Conservation (phyloP, 495 filamentous ascomycete species). For the Cenococcum geophilum region DNA sequence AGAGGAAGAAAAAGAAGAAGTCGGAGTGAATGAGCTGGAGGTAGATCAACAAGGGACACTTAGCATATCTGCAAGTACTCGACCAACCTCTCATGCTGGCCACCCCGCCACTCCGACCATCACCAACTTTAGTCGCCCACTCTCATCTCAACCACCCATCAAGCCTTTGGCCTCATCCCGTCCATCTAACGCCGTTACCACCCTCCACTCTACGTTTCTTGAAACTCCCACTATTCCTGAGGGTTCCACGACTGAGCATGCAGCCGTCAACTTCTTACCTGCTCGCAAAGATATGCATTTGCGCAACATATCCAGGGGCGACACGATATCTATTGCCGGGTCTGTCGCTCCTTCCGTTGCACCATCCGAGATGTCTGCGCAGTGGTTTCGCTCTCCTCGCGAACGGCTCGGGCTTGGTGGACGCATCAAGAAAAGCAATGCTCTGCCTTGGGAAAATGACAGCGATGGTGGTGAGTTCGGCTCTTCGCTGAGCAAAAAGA, state of each 20-base stretch:
- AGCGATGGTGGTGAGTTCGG: conserved; percentile 1
- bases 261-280: background rate
- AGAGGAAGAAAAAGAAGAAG: conserved; percentile 5
- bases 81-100: background rate
- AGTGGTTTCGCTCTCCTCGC: conserved; percentile 34
- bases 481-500: conserved; percentile 15
- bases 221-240: conserved; percentile 1
- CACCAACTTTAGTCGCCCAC: conserved; percentile 22
- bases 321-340: background rate
- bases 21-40: background rate
- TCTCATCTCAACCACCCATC: conserved; percentile 6
- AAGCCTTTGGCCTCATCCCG: background rate
- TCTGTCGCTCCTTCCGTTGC: conserved; percentile 28
- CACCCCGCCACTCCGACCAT: background rate
- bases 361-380: conserved; percentile 32
- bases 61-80: background rate
- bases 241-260: background rate
- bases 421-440: conserved; percentile 26
- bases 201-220: background rate
- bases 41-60: background rate
- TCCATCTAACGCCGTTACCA: background rate
- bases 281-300: background rate
- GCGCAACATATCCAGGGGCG: background rate
- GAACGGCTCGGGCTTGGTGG: conserved; percentile 37
- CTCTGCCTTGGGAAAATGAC: conserved; percentile 33